Percentiles rank a stretch among this genome's conserved stretches.
Conservation (phyloP, 1,284 basidiomycete species). For the Malassezia nana region DNA sequence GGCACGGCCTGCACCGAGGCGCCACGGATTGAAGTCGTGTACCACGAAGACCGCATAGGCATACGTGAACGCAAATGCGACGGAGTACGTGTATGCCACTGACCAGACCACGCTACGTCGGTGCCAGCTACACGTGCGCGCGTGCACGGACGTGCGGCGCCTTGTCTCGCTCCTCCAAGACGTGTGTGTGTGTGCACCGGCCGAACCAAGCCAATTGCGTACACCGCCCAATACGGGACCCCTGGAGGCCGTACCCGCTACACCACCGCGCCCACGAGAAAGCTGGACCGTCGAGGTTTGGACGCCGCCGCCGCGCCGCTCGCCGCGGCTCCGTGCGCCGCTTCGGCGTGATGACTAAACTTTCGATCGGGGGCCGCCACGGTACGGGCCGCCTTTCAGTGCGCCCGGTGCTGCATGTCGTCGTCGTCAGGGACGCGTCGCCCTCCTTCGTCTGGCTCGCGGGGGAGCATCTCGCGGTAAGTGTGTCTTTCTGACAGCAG, state of each 20-base stretch:
- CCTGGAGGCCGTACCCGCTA: not conserved
- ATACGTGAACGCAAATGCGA: not conserved
- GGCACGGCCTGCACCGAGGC: not conserved
- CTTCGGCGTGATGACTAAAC: not conserved
- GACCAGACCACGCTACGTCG: not conserved
- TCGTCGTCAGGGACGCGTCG: not conserved
- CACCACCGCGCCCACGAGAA: not conserved
- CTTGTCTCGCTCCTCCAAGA: conserved; percentile 9
- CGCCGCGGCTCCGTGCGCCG: not conserved
- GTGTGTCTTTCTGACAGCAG: not conserved
- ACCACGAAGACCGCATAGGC: conserved; percentile 2
- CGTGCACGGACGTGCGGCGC: not conserved
- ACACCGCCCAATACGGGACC: not conserved
- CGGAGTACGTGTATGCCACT: not conserved
- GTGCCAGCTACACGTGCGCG: conserved; percentile 12
- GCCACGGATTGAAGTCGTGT: not conserved
- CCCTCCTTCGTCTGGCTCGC: not conserved
- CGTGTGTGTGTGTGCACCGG: conserved; percentile 11
- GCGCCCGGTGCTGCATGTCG: not conserved
- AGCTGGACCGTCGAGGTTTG: not conserved
- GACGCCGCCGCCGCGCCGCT: conserved; percentile 3
- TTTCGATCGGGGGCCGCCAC: not conserved
- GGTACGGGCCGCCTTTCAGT: not conserved
- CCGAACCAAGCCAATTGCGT: not conserved
- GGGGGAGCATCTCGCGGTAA: not conserved